Base-by-base conservation (phyloP, 2,329 filamentous ascomycete species). In the Alternaria ethzedia region DNA sequence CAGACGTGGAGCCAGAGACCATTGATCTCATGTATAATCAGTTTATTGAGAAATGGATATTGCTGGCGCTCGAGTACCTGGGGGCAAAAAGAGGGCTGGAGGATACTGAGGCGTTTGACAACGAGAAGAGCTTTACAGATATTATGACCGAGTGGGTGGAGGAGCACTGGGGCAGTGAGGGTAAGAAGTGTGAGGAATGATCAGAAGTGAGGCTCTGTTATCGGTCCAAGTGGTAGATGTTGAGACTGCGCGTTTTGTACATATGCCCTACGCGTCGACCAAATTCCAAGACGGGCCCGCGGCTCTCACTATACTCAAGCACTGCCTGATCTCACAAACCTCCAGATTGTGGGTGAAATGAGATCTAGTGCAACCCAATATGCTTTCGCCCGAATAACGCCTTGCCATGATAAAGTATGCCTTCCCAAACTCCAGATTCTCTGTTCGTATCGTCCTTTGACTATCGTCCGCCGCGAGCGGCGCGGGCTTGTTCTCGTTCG, bases 11-110 rank as follows among this genome's bases (percentile, higher is more conserved):
- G 15, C 92, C 93, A 0, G 87, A 91, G 56, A 90, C 81, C 1
- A 93, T 99, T 1, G 95, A 98, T 78, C 78, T 99, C 8, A 89
- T 97, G 13, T 99, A 96, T 76, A 88, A 97, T 61, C 94, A 97
- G 77, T 99, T 97, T 78, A 89, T 98, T 36, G 87, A 96, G 80
- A 89, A 89, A 10, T 96, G 91, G 87, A 83, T 98, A 43, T 80
- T 97, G 17, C 82, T 91, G 11, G 94, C 93, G 3, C 82, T 97
- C 65, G 88, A 89, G 63, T 89, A 86, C 69, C 76, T 87, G 10
- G 86, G 86, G 3, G 78, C 86, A 54, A 83, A 83, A 62, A 82
- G 85, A 68, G 79, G 82, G 44, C 78, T 82, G 20, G 76, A 81
- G 32, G 86, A 90, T 61, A 86, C 86, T 30, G 78, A 82, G 41